Base-by-base conservation (phyloP, 768 basidiomycete species). In the Suillus tomentosus region DNA sequence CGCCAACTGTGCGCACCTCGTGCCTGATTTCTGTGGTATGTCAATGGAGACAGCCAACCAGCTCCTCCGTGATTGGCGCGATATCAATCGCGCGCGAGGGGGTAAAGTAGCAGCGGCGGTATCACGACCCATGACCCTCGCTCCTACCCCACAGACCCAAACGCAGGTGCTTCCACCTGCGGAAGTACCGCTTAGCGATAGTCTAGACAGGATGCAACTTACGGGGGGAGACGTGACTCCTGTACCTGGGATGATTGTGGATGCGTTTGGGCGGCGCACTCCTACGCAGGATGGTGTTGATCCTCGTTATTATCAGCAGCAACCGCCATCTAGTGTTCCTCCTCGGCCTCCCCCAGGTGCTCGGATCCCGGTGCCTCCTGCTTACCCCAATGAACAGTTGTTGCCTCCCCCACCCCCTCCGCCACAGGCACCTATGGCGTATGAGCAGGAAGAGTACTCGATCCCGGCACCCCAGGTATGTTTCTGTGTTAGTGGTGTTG, bases 21-120 rank as follows among this genome's bases (percentile, higher is more conserved):
- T 99, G 47, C 97, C 97, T 64, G 96, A 99, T 78, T 99, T 99
- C 78, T 99, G 97, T 72, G 97, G 97, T 50, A 98, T 99, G 96
- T 95, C 95, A 43, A 99, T 99, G 96, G 96, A 98, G 78, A 96
- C 94, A 43, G 96, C 97, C 56, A 98, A 98, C 75, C 88, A 90
- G 71, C 83, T 99, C 22, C 84, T 99, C 59, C 87, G 90, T 59
- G 91, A 95, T 76, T 89, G 93, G 85, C 89, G 91, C 61, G 92
- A 94, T 72, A 97, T 97, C 80, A 96, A 98, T 76, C 84, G 83
- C 69, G 78, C 79, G 72, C 86, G 90, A 73, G 81, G 80, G 39
- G 82, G 82, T 62, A 84, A 73, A 70, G 71, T 78, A 66, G 67
- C 74, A 58, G 64, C 84, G 66, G 79, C 79, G 64, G 76, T 77